Evolutionary conservation across 306 rosid genomes (phyloP).

Genomic region (Rubus idaeus): DNA sequence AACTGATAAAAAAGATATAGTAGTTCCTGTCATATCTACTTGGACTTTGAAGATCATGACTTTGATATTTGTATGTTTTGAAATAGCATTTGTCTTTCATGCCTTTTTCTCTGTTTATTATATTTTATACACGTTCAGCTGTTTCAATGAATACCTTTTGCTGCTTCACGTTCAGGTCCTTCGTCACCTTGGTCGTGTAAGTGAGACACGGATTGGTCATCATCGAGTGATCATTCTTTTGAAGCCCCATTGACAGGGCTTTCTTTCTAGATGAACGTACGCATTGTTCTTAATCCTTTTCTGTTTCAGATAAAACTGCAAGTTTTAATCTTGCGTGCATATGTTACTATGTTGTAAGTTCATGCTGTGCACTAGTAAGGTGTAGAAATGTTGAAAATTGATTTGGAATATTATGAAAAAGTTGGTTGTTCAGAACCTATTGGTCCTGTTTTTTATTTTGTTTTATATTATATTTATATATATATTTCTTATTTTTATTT

Average conservation of each 20-base stretch:
- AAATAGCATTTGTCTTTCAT: background rate
- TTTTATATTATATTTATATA: background rate
- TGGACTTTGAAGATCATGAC: background rate
- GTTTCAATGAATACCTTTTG: slow-evolving; percentile 9
- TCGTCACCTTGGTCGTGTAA: no score
- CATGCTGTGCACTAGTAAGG: background rate
- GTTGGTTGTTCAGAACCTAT: background rate
- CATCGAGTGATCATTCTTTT: slow-evolving; percentile 70
- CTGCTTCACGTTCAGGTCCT: no score
- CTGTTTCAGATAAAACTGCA: background rate
- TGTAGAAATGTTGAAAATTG: background rate
- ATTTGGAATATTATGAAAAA: no score
- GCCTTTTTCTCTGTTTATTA: background rate
- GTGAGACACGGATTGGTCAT: slow-evolving; percentile 78
- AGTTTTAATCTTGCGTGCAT: background rate
- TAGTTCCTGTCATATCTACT: background rate
- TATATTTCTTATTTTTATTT: background rate
- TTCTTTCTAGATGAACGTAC: background rate
- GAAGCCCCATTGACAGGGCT: slow-evolving; percentile 52
- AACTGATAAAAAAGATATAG: background rate
- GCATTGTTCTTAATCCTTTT: no score
- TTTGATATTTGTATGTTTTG: background rate
- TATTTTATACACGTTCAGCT: background rate
- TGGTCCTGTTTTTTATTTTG: background rate
- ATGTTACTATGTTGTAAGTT: background rate